phyloP scores from a whole-genome alignment of 2,329 filamentous ascomycete genomes.

The Penicillium sp. region DNA sequence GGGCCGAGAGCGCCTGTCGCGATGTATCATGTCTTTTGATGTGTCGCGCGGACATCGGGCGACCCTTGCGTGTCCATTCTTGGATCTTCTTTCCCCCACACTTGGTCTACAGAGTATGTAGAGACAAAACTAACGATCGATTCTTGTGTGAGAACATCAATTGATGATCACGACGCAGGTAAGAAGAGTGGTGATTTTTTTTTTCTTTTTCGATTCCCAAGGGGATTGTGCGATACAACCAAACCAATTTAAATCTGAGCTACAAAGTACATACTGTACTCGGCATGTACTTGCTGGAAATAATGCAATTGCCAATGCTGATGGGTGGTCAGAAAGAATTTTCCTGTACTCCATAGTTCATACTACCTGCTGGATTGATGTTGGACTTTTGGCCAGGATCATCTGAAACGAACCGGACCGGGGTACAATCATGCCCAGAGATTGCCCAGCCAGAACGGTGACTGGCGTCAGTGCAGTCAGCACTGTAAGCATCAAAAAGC shows the following conservation, averaged over 20 bases:
- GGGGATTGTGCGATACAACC: background rate
- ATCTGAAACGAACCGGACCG: slow-evolving; percentile 30
- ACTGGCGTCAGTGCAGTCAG: background rate
- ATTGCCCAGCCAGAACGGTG: background rate
- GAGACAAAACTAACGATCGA: background rate
- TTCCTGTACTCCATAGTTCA: background rate
- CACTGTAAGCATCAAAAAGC: background rate
- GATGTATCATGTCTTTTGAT: slow-evolving; percentile 4
- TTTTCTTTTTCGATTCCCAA: too few species aligned
- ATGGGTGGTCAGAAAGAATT: background rate
- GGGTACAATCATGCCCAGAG: background rate
- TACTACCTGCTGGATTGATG: too few species aligned
- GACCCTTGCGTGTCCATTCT: background rate
- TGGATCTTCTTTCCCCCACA: slow-evolving; percentile 1
- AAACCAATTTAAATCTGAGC: background rate
- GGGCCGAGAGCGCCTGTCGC: background rate
- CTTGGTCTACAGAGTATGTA: background rate
- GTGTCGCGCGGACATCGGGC: slow-evolving; percentile 2
- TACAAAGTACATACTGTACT: background rate
- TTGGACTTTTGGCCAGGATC: slow-evolving; percentile 15
- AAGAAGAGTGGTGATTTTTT: background rate
- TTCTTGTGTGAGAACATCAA: background rate
- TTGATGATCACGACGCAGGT: background rate
- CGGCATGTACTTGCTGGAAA: background rate
- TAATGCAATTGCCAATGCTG: background rate